Evolutionary conservation across 2,329 filamentous ascomycete species (phyloP).

Genomic region (Trichophyton equinum): DNA sequence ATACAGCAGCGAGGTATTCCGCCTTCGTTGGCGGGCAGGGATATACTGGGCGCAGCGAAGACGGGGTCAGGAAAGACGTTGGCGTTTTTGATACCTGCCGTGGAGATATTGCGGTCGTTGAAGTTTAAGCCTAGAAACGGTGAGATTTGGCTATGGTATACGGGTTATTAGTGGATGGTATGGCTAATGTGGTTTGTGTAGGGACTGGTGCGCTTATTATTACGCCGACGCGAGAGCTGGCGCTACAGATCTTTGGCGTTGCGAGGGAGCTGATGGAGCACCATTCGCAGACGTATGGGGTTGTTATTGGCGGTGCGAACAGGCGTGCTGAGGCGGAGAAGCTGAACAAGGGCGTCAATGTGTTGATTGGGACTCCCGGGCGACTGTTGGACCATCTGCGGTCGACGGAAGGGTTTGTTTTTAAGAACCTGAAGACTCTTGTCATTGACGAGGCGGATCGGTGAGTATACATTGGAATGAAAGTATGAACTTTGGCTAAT

Average conservation of each 20-base stretch:
- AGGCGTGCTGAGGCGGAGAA: constrained; percentile 84
- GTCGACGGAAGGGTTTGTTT: constrained; percentile 77
- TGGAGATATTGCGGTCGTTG: constrained; percentile 83
- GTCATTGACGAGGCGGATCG: constrained; percentile 88
- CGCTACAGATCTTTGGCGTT: constrained; percentile 91
- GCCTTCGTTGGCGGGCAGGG: constrained; percentile 73
- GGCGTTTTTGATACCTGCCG: constrained; percentile 82
- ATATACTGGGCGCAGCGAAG: constrained; percentile 91
- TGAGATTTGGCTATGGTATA: constrained; percentile 13
- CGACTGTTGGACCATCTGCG: constrained; percentile 86
- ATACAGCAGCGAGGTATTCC: constrained; percentile 84
- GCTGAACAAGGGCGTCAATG: constrained; percentile 83
- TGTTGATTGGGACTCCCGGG: constrained; percentile 87
- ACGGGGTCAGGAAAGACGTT: constrained; percentile 93
- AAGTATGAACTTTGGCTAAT: too few species aligned
- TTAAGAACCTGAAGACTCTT: constrained; percentile 84
- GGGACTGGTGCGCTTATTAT: constrained; percentile 82
- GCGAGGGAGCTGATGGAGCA: constrained; percentile 84
- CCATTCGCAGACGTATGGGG: constrained; percentile 90
- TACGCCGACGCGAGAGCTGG: constrained; percentile 84
- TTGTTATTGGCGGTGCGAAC: constrained; percentile 93
- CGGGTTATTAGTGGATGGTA: not conserved
- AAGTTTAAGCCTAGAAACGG: constrained; percentile 90
- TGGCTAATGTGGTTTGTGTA: constrained; percentile 10
- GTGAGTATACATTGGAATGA: too few species aligned